Evolutionary conservation across 2,329 filamentous ascomycete species (phyloP).

Genomic region (Aspergillus niger): DNA sequence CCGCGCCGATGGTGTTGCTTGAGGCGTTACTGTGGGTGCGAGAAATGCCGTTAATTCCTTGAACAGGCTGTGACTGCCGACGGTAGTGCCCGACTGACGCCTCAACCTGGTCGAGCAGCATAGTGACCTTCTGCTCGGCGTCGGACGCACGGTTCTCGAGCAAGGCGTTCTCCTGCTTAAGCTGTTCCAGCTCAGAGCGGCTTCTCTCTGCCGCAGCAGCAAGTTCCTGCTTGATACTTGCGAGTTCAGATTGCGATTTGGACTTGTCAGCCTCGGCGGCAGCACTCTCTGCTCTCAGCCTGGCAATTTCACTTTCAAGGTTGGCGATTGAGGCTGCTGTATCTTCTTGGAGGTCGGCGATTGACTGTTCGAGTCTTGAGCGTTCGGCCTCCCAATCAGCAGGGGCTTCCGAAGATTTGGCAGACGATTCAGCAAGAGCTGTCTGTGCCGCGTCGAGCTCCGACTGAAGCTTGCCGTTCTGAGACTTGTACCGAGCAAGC

Average conservation of each 20-base stretch:
- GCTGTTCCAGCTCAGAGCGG: constrained; percentile 72
- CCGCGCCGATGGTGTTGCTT: constrained; percentile 47
- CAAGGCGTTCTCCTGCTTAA: constrained; percentile 77
- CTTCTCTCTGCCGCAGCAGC: constrained; percentile 55
- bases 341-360: constrained; percentile 69
- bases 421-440: constrained; percentile 45
- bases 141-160: constrained; percentile 84
- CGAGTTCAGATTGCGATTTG: constrained; percentile 58
- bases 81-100: constrained; percentile 92
- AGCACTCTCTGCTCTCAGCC: constrained; percentile 70
- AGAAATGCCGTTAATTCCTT: constrained; percentile 42
- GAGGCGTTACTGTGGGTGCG: constrained; percentile 59
- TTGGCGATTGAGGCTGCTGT: constrained; percentile 65
- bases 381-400: constrained; percentile 76
- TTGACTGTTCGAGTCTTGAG: constrained; percentile 64
- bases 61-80: constrained; percentile 62
- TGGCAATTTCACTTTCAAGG: constrained; percentile 70
- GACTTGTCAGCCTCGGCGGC: constrained; percentile 70
- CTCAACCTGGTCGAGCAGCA: constrained; percentile 93
- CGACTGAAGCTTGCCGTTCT: constrained; percentile 78
- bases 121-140: constrained; percentile 88
- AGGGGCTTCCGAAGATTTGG: constrained; percentile 47
- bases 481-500: constrained; percentile 84
- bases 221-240: constrained; percentile 61
- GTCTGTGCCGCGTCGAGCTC: constrained; percentile 72